Conservation (phyloP, 495 filamentous ascomycete genomes). For the Aspergillus ostianus region DNA sequence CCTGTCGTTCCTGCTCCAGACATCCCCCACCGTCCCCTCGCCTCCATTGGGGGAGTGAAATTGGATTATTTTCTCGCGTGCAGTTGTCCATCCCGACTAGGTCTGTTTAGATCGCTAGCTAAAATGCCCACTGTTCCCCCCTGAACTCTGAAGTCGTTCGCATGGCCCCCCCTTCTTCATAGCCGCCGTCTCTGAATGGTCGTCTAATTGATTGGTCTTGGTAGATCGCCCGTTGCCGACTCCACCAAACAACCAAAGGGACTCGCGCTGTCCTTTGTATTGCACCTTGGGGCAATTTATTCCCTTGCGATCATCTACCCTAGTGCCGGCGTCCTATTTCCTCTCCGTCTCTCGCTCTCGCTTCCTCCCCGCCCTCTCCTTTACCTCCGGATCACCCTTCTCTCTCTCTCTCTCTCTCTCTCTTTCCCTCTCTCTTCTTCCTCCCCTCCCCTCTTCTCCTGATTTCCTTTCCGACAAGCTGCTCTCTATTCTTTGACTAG, state of each 20-base stretch:
- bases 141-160: conserved; percentile 13
- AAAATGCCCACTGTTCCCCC: conserved; percentile 15
- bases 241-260: conserved; percentile 26
- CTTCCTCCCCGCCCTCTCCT: conserved; percentile 7
- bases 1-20: conserved; percentile 6
- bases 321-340: conserved; percentile 4
- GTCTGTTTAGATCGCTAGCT: conserved; percentile 16
- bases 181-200: conserved; percentile 21
- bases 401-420: conserved; percentile 9
- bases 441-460: background rate
- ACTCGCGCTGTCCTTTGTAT: conserved; percentile 16
- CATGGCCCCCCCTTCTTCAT: conserved; percentile 13
- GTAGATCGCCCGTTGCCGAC: conserved; percentile 29
- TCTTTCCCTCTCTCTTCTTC: conserved; percentile 6
- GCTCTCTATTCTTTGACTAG: background rate
- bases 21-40: background rate
- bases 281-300: background rate
- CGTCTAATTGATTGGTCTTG: conserved; percentile 27
- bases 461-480: background rate
- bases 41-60: background rate
- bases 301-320: background rate
- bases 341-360: conserved; percentile 8
- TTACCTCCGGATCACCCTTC: conserved; percentile 3
- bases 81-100: conserved; percentile 6
- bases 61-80: background rate